Conservation (phyloP, 176 grass and related monocot species). For the Miscanthus lutarioriparius region DNA sequence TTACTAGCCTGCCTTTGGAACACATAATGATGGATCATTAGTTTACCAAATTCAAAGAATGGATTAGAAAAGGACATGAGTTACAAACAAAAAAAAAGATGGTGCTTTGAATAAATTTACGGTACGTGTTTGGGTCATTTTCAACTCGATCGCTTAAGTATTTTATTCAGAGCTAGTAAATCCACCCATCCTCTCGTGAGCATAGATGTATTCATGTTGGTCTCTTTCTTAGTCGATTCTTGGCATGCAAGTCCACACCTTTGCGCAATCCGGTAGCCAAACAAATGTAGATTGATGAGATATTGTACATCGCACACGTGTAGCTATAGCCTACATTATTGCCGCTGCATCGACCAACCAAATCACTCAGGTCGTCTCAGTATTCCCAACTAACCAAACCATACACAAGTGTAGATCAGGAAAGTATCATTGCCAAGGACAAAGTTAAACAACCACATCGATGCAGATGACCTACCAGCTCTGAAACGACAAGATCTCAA, state of each 20-base stretch:
- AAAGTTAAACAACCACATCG: not conserved
- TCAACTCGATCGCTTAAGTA: not conserved
- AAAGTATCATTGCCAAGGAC: not conserved
- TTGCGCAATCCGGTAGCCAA: not conserved
- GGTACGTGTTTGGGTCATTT: not conserved
- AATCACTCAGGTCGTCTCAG: conserved; percentile 7
- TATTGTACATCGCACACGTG: not conserved
- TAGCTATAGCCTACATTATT: not conserved
- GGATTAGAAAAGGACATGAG: too few species aligned
- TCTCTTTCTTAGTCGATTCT: not conserved
- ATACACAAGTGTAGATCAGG: not conserved
- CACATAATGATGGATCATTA: too few species aligned
- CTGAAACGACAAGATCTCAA: not conserved
- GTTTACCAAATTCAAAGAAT: too few species aligned
- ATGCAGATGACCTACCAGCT: conserved; percentile 21
- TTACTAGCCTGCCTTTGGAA: too few species aligned
- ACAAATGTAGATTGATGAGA: not conserved
- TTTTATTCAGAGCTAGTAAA: not conserved
- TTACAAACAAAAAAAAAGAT: not conserved
- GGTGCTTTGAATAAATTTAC: not conserved
- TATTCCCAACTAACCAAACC: conserved; percentile 24
- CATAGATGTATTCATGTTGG: not conserved
- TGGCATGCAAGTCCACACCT: conserved; percentile 22
- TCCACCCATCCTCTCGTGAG: not conserved
- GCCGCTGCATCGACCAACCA: not conserved